Base-by-base conservation (phyloP, 2,329 filamentous ascomycete species). In the Clonostachys solani region DNA sequence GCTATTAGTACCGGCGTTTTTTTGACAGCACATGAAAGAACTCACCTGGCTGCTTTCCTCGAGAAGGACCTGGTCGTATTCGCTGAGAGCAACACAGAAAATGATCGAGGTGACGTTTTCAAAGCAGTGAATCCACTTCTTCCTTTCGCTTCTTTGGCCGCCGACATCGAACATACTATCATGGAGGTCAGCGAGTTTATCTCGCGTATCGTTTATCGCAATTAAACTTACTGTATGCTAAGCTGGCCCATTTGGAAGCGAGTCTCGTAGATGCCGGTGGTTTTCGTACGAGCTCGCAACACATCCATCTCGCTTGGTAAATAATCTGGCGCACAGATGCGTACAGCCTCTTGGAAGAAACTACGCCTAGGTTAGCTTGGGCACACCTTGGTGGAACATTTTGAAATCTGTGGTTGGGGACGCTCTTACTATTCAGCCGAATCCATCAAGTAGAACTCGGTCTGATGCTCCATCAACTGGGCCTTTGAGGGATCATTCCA, bases 81-180 rank as follows among this genome's bases (percentile, higher is more conserved):
- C 94, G 73, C 92, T 97, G 57, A 99, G 73, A 15, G 94, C 94
- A 52, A 99, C 94, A 63, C 94, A 99, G 71, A 99, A 99, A 57
- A 99, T 99, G 67, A 99, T 99, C 5, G 94, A 97, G 40, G 94
- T 99, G 60, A 99, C 94, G 60, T 97, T 97, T 68, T 99, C 94
- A 67, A 99, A 99, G 73, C 94, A 99, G 72, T 99, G 94, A 63
- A 99, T 99, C 94, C 94, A 99, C 74, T 99, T 99, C 77, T 99
- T 99, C 52, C 94, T 83, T 71, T 99, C 94, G 67, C 92, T 97
- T 63, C 94, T 79, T 70, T 99, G 94, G 19, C 94, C 94, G 52
- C 94, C 94, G 5, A 99, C 94, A 66, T 99, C 94, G 64, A 99
- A 99, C 94, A 99, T 99, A 73, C 92, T 97, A 62, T 19, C 46